These are phyloP conservation scores for Peziza echinospora DNA, from an alignment of 495 filamentous ascomycete species.

Conservation along the genomic window DNA sequence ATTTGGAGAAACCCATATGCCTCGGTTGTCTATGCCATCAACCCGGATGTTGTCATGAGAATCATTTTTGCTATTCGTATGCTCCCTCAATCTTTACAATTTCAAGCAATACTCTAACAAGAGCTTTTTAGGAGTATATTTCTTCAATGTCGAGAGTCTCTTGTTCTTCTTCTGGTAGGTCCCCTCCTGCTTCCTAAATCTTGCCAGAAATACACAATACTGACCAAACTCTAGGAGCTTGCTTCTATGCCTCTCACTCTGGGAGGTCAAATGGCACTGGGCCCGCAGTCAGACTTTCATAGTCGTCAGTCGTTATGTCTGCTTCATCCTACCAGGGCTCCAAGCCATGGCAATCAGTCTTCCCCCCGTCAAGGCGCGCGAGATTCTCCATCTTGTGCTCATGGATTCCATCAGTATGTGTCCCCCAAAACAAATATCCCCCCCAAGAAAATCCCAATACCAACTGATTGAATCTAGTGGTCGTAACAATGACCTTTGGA, in stretches of 20 bases:
- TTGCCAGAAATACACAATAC: background rate
- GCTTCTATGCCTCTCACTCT: constrained; percentile 12
- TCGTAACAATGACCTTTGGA: constrained; percentile 9
- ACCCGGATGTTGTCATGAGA: constrained; percentile 4
- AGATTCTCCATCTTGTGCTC: constrained; percentile 6
- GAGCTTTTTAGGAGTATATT: constrained; percentile 8
- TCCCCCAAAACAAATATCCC: no score
- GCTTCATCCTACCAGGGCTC: constrained; percentile 9
- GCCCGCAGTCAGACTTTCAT: constrained; percentile 8
- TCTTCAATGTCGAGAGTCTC: constrained; percentile 14
- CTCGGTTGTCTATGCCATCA: constrained; percentile 6
- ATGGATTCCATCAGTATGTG: constrained; percentile 9
- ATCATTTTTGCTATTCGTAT: constrained; percentile 10
- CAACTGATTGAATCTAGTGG: constrained; percentile 4
- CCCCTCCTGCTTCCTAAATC: no score
- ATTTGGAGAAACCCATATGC: constrained; percentile 13
- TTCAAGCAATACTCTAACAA: constrained; percentile 1
- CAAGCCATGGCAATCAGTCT: constrained; percentile 6
- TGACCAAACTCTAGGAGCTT: constrained; percentile 6
- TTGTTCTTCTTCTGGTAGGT: constrained; percentile 13
- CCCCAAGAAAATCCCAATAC: no score
- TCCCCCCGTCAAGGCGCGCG: background rate
- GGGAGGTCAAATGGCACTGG: constrained; percentile 9
- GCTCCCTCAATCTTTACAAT: background rate
- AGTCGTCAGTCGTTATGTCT: constrained; percentile 9